phyloP scores from a whole-genome alignment of 495 filamentous ascomycete genomes.

The Penicilliopsis zonata region DNA sequence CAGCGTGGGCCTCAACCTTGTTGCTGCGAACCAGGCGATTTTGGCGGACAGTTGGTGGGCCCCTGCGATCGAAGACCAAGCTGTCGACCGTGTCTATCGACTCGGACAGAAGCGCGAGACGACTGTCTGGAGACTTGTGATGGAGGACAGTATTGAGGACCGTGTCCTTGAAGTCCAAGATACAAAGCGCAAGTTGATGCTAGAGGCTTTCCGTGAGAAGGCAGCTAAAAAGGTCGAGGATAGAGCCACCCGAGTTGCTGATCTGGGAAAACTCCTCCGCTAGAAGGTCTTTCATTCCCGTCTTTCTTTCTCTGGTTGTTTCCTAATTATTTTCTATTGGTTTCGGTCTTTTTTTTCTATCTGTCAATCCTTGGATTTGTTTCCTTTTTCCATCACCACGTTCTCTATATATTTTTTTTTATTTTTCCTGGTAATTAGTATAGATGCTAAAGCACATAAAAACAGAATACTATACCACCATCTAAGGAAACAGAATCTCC shows the following conservation, averaged over 20 bases:
- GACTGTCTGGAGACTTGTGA: constrained; percentile 70
- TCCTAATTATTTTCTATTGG: constrained; percentile 1
- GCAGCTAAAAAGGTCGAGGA: constrained; percentile 34
- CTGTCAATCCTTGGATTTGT: too few species aligned
- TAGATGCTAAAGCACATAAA: too few species aligned
- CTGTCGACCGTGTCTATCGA: constrained; percentile 80
- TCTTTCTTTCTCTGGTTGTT: not conserved
- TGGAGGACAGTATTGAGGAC: constrained; percentile 82
- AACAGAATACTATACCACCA: too few species aligned
- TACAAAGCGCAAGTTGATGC: constrained; percentile 69
- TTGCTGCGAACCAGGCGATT: constrained; percentile 78
- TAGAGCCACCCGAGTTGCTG: constrained; percentile 39
- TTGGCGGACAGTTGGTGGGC: constrained; percentile 88
- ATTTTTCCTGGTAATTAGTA: too few species aligned
- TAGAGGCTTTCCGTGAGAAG: constrained; percentile 61
- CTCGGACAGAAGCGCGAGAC: constrained; percentile 72
- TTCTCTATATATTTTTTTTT: too few species aligned
- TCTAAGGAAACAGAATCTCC: too few species aligned
- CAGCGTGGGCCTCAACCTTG: constrained; percentile 81
- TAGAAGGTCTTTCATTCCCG: constrained; percentile 3
- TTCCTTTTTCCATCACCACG: too few species aligned
- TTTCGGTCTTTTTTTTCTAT: constrained; percentile 2
- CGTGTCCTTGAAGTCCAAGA: constrained; percentile 70
- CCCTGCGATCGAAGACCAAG: constrained; percentile 88
- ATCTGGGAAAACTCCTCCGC: constrained; percentile 43